phyloP scores from a whole-genome alignment of 352 stramenopile genomes.

The Globisporangium lucens region DNA sequence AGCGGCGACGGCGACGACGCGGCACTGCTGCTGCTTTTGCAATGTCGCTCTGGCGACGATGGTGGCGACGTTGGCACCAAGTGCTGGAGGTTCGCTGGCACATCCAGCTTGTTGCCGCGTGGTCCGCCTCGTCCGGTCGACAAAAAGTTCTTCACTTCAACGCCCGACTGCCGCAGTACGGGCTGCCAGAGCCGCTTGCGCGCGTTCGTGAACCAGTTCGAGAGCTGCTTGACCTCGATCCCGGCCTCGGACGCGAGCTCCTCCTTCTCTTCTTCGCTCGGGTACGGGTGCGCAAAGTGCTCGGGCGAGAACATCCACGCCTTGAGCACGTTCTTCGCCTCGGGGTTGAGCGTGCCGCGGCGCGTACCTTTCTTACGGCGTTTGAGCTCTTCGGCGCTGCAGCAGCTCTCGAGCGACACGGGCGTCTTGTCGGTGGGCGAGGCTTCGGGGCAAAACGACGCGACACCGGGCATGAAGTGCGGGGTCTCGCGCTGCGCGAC shows the following conservation, averaged over 20 bases:
- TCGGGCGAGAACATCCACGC: constrained; percentile 89
- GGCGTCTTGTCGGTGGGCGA: constrained; percentile 38
- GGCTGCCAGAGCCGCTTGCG: constrained; percentile 85
- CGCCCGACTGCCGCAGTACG: constrained; percentile 77
- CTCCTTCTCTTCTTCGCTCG: constrained; percentile 87
- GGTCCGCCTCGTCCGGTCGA: constrained; percentile 78
- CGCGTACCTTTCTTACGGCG: constrained; percentile 81
- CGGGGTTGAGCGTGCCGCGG: constrained; percentile 73
- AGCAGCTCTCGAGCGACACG: not conserved
- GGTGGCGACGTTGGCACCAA: constrained; percentile 42
- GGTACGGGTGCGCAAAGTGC: constrained; percentile 86
- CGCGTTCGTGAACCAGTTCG: constrained; percentile 90
- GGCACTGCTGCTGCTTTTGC: constrained; percentile 8
- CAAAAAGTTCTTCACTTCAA: constrained; percentile 89
- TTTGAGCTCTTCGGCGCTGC: constrained; percentile 18
- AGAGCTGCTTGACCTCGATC: constrained; percentile 88
- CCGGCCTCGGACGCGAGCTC: constrained; percentile 72
- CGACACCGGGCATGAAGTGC: constrained; percentile 27
- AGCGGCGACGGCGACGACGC: constrained; percentile 30
- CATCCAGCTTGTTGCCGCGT: constrained; percentile 75
- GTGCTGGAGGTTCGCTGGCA: constrained; percentile 57
- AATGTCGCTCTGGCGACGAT: constrained; percentile 26
- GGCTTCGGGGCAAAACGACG: constrained; percentile 28
- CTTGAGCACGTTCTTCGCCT: constrained; percentile 86
- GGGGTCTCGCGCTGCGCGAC: constrained; percentile 32